Conservation (phyloP, 108 stramenopile species). For the Skeletonema grethae region DNA sequence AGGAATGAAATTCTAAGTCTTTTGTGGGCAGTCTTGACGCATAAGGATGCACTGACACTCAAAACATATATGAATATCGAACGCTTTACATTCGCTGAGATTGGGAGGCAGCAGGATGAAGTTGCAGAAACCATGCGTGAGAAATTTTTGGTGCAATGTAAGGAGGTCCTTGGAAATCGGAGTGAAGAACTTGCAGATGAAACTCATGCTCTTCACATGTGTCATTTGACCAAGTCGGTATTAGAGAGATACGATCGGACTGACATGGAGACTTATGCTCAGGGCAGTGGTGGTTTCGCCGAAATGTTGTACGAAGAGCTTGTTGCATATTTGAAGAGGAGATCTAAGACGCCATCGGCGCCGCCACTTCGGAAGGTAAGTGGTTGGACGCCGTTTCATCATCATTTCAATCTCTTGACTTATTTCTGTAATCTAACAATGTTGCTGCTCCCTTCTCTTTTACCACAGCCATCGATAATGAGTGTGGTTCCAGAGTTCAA, state of each 20-base stretch:
- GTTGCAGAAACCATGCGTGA: constrained; percentile 57
- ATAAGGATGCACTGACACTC: constrained; percentile 71
- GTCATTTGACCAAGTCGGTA: constrained; percentile 80
- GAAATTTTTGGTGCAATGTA: constrained; percentile 61
- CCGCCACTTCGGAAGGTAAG: constrained; percentile 49
- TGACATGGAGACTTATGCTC: constrained; percentile 50
- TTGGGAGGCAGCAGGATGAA: constrained; percentile 57
- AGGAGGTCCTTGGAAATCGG: constrained; percentile 35
- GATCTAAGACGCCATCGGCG: constrained; percentile 8
- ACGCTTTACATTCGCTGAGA: constrained; percentile 63
- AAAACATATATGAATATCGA: constrained; percentile 79
- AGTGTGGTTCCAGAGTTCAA: constrained; percentile 43
- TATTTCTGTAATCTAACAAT: constrained; percentile 10
- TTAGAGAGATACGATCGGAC: constrained; percentile 72
- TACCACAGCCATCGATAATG: constrained; percentile 38
- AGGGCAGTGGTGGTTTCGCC: constrained; percentile 25
- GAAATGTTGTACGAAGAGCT: constrained; percentile 74
- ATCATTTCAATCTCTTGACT: neutral
- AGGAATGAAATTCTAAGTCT: constrained; percentile 76
- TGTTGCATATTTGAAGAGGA: constrained; percentile 64
- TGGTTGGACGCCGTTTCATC: neutral
- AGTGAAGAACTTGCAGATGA: constrained; percentile 55
- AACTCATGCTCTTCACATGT: constrained; percentile 69
- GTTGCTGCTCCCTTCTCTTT: neutral
- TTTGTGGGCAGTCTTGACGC: constrained; percentile 82